Percentiles rank a stretch among this genome's conserved stretches.
phyloP scores from a whole-genome alignment of 2,329 filamentous ascomycete species.

The Ascochyta rabiei region DNA sequence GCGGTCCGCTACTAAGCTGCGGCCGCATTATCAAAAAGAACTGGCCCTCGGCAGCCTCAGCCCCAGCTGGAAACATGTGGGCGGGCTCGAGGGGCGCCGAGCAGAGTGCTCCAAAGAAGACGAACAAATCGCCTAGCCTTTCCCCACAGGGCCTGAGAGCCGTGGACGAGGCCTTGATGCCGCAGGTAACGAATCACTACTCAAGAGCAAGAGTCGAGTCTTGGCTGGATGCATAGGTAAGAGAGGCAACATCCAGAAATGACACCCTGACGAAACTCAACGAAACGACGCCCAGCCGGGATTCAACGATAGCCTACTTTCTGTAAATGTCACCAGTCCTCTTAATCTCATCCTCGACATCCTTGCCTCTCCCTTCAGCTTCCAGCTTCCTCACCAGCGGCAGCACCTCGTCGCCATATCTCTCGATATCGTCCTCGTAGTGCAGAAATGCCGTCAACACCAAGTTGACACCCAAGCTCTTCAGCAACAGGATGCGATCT shows the following conservation, averaged over 20 bases:
- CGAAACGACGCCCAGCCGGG: too few relatives aligned
- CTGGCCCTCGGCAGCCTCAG: conserved; percentile 12
- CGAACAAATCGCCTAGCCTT: background rate
- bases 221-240: conserved; percentile 4
- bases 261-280: background rate
- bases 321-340: conserved; percentile 57
- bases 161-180: conserved; percentile 10
- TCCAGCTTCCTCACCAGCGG: conserved; percentile 57
- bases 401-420: conserved; percentile 56
- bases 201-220: conserved; percentile 10
- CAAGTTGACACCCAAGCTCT: conserved; percentile 54
- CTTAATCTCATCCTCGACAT: conserved; percentile 54
- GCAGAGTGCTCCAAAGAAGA: background rate
- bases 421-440: conserved; percentile 60
- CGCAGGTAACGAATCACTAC: conserved; percentile 17
- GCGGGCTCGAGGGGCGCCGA: conserved; percentile 9
- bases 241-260: background rate
- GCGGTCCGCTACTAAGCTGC: conserved; percentile 5
- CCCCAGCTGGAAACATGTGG: conserved; percentile 16
- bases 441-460: conserved; percentile 58
- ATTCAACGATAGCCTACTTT: conserved; percentile 15
- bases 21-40: conserved; percentile 12
- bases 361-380: conserved; percentile 55
- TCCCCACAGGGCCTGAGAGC: conserved; percentile 1
- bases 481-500: conserved; percentile 56